Conservation (phyloP, 2,329 filamentous ascomycete species). For the Trichoderma sp. region DNA sequence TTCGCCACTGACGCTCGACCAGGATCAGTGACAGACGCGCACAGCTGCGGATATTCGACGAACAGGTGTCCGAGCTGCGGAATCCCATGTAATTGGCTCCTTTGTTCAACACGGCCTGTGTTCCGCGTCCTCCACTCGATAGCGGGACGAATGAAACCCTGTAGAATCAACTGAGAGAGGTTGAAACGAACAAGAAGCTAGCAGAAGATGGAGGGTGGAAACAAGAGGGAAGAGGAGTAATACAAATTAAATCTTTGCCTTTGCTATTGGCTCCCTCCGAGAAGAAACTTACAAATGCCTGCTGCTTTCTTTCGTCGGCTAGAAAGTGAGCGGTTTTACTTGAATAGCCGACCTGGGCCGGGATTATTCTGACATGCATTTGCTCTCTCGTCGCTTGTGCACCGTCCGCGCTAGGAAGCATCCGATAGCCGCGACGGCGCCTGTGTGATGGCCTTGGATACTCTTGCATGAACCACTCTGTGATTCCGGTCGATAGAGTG, state of each 20-base stretch:
- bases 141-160: background rate
- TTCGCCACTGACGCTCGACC: background rate
- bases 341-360: background rate
- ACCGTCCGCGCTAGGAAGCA: constrained; percentile 2
- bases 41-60: background rate
- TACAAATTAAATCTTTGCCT: background rate
- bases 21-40: background rate
- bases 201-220: background rate
- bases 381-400: background rate
- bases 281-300: background rate
- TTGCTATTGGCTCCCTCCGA: background rate
- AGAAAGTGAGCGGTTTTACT: background rate
- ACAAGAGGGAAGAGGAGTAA: background rate
- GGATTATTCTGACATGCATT: background rate
- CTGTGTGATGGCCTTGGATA: background rate
- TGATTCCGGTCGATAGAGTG: background rate
- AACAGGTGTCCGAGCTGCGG: background rate
- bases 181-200: background rate
- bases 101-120: background rate
- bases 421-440: constrained; percentile 21
- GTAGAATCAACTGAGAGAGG: background rate
- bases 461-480: background rate
- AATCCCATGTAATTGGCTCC: background rate
- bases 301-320: background rate
- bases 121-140: background rate